These are phyloP conservation scores for Ceratocystis ficicola DNA, from an alignment of 2,329 filamentous ascomycete genomes.

Conservation along the genomic window DNA sequence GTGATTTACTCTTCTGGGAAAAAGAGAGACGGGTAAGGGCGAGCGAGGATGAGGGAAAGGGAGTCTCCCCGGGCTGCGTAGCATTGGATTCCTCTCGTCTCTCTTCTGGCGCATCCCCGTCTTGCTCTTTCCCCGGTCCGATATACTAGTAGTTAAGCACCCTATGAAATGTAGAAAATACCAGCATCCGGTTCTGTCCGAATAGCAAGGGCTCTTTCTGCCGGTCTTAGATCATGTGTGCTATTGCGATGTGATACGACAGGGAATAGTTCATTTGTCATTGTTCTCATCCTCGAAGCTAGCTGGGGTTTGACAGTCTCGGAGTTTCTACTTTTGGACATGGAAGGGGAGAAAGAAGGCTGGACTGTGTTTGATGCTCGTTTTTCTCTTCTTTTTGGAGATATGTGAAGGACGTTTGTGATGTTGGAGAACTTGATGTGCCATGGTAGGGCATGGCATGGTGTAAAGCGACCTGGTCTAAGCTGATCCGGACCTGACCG, in stretches of 20 bases:
- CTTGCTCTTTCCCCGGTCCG: not conserved
- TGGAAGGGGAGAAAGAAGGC: not conserved
- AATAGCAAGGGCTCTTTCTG: not conserved
- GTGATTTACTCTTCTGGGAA: not conserved
- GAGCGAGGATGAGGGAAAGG: not conserved
- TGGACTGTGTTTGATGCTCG: not conserved
- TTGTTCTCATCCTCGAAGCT: not conserved
- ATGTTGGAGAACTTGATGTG: not conserved
- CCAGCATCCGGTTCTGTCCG: slow-evolving; percentile 4
- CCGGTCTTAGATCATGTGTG: not conserved
- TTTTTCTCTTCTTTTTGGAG: not conserved
- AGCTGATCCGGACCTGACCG: not conserved
- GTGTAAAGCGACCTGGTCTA: not conserved
- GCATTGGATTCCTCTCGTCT: too few relatives aligned
- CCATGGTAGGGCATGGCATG: not conserved
- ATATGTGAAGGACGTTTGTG: not conserved
- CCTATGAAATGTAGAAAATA: not conserved
- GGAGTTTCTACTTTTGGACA: not conserved
- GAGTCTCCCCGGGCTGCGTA: too few relatives aligned
- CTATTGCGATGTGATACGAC: not conserved
- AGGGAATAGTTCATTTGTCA: not conserved
- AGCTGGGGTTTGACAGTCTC: not conserved
- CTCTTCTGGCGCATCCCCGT: too few relatives aligned
- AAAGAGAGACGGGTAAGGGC: not conserved
- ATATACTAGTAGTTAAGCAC: not conserved